A percentile compares a stretch with the other conserved stretches of the same genome.
These are phyloP conservation scores for Puccinia sorghi DNA, from an alignment of 1,284 basidiomycete species.

Conservation along the genomic window DNA sequence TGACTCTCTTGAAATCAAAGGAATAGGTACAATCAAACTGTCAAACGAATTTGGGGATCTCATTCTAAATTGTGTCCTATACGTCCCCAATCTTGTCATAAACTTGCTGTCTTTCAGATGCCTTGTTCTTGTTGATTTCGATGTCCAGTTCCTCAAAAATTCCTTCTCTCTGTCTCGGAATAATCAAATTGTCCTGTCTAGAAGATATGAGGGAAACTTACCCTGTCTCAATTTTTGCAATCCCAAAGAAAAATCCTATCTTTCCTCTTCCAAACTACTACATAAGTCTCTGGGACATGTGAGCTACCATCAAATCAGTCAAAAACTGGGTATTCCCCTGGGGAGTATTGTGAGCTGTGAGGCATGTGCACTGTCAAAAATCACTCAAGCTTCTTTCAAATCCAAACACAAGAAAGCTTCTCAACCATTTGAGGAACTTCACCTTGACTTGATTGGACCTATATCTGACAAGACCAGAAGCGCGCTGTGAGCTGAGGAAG, in stretches of 20 bases:
- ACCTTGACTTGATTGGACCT: neutral
- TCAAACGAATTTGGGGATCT: neutral
- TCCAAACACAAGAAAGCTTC: neutral
- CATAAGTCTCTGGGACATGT: constrained; percentile 26
- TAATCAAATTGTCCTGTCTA: neutral
- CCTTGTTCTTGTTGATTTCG: neutral
- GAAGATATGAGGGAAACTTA: neutral
- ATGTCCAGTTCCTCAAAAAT: neutral
- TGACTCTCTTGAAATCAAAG: neutral
- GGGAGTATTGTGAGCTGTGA: neutral
- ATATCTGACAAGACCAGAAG: too few species aligned
- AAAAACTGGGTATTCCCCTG: neutral
- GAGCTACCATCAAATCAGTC: neutral
- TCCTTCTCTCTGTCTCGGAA: too few species aligned
- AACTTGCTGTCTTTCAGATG: neutral
- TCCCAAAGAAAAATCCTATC: neutral
- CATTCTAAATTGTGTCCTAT: neutral
- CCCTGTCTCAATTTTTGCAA: neutral
- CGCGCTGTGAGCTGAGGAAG: too few species aligned
- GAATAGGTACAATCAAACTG: neutral
- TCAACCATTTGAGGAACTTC: neutral
- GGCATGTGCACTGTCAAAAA: too few species aligned
- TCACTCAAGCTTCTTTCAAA: neutral
- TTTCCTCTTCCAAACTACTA: neutral
- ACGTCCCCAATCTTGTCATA: neutral